Evolutionary conservation across 1,284 basidiomycete species (phyloP).

Genomic region (Fomitiporia mediterranea): DNA sequence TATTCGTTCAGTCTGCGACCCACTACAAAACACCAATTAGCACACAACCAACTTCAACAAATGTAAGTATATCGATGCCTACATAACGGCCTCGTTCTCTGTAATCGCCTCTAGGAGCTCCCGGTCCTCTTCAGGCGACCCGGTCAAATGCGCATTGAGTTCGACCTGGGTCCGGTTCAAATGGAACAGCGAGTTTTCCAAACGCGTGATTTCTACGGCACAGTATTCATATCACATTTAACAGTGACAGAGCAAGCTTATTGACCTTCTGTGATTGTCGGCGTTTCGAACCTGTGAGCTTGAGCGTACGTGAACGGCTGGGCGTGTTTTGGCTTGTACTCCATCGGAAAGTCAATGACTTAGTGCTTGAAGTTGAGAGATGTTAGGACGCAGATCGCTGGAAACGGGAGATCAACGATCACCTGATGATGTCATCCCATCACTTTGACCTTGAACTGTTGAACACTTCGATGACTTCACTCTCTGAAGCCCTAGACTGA

Average conservation of each 20-base stretch:
- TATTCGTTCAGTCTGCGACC: slow-evolving; percentile 18
- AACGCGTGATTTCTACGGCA: slow-evolving; percentile 16
- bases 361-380: neutral
- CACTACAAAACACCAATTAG: slow-evolving; percentile 1
- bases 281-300: slow-evolving; percentile 10
- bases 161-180: slow-evolving; percentile 12
- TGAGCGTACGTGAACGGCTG: slow-evolving; percentile 17
- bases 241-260: neutral
- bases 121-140: slow-evolving; percentile 1
- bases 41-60: no score
- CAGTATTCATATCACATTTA: neutral
- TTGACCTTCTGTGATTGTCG: slow-evolving; percentile 16
- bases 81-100: slow-evolving; percentile 20
- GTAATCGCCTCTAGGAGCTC: slow-evolving; percentile 4
- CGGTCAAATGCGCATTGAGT: slow-evolving; percentile 7
- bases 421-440: neutral
- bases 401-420: neutral
- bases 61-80: neutral
- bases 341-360: neutral
- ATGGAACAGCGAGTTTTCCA: slow-evolving; percentile 16
- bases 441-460: neutral
- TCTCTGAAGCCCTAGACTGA: neutral
- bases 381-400: neutral
- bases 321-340: slow-evolving; percentile 10
- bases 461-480: neutral